Evolutionary conservation across 805 yeast genomes (phyloP).

Genomic region (Nakazawaea wyomingensis): DNA sequence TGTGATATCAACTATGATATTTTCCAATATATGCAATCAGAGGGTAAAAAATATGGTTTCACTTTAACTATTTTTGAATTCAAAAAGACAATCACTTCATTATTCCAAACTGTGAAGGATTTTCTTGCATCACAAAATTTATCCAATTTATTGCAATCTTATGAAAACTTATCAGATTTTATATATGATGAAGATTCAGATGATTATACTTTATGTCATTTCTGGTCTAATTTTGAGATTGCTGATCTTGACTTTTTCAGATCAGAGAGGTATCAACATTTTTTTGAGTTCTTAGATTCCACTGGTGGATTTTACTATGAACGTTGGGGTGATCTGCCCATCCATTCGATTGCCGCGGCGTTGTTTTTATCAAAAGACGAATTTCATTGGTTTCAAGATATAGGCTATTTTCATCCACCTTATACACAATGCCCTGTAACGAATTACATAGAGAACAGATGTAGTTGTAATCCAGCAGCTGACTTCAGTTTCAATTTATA

Average conservation of each 20-base stretch:
- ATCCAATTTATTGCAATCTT: neutral
- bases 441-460: constrained; percentile 17
- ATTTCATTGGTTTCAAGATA: constrained; percentile 26
- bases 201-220: constrained; percentile 67
- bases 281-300: constrained; percentile 57
- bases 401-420: constrained; percentile 31
- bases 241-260: constrained; percentile 67
- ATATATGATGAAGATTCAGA: constrained; percentile 7
- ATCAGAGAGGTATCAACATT: constrained; percentile 48
- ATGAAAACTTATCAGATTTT: constrained; percentile 6
- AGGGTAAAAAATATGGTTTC: constrained; percentile 58
- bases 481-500: constrained; percentile 20
- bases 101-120: constrained; percentile 5
- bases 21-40: constrained; percentile 50
- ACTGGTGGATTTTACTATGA: constrained; percentile 81
- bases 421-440: constrained; percentile 28
- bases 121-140: neutral
- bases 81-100: constrained; percentile 51
- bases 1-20: constrained; percentile 64
- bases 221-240: constrained; percentile 77
- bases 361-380: constrained; percentile 23
- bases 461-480: constrained; percentile 25
- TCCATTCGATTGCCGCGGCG: constrained; percentile 41
- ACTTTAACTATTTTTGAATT: constrained; percentile 63
- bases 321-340: constrained; percentile 82